Evolutionary conservation across 2,329 filamentous ascomycete species (phyloP), one percentile per base, ranked within the genome.

Genomic region (Parascedosporium putredinis): DNA sequence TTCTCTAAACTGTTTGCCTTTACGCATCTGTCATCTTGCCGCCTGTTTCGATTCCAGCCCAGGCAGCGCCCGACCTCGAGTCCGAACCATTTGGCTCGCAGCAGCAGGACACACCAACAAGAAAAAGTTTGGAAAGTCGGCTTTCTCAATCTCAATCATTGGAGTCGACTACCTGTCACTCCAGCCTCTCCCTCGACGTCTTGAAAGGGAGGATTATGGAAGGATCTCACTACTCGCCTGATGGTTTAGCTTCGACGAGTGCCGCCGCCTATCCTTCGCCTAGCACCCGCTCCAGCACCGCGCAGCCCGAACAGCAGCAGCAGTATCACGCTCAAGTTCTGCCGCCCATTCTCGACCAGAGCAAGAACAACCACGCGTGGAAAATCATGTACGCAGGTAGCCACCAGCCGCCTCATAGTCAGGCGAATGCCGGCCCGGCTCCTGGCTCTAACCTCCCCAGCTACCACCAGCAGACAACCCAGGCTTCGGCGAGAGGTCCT

Each of bases 391-490:
- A 82, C 67, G 74, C 74, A 52, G 78, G 67, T 59, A 42, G 65
- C 59, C 75, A 80, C 62, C 78, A 82, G 59, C 81, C 78, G 43
- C 79, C 79, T 55, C 73, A 78, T 59, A 81, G 78, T 20, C 75
- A 78, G 44, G 74, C 75, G n/a, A 81, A 79, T 14, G 78, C 79
- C 33, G 80, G 78, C 60, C 79, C 79, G 33, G 76, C 73, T 51
- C 75, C 77, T 33, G 66, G 68, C 48, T 71, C 67, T 61, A 72
- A 68, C 58, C 72, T 80, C 70, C 68, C 71, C 14, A 73, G 66
- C 61, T 81, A 79, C 58, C 74, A 74, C 55, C 70, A 72, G 52
- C 65, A 68, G 46, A 73, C 69, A 33, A 68, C 69, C 24, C 71
- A 76, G 56, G 68, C 69, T 50, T 65, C 62, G 31, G 68, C 68